phyloP scores from a whole-genome alignment of 2,329 filamentous ascomycete genomes.

The Aspergillus pseudoglaucus region DNA sequence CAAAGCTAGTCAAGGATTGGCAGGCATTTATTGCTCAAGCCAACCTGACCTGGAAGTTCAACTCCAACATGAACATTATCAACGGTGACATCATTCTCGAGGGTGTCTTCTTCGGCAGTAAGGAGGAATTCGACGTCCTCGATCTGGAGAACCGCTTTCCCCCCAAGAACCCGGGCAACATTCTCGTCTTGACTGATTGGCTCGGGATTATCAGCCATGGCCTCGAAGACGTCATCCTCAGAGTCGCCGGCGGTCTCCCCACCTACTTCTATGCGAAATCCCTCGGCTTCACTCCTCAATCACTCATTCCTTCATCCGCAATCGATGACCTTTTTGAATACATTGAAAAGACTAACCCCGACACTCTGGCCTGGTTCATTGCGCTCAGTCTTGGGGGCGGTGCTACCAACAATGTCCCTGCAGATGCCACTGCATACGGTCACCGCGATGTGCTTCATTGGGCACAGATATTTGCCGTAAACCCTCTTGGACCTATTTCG shows the following conservation, averaged over 20 bases:
- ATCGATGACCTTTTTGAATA: slow-evolving; percentile 50
- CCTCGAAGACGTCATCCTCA: slow-evolving; percentile 19
- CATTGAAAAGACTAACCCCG: slow-evolving; percentile 44
- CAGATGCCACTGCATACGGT: slow-evolving; percentile 54
- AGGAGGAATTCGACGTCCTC: slow-evolving; percentile 47
- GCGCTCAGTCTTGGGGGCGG: slow-evolving; percentile 59
- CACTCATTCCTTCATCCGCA: slow-evolving; percentile 41
- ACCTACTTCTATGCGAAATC: slow-evolving; percentile 54
- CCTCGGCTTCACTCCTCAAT: slow-evolving; percentile 46
- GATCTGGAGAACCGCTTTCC: slow-evolving; percentile 22
- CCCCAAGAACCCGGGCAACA: slow-evolving; percentile 9
- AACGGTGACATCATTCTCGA: slow-evolving; percentile 51
- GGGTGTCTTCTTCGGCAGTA: slow-evolving; percentile 56
- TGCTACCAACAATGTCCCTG: slow-evolving; percentile 51
- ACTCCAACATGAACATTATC: slow-evolving; percentile 50
- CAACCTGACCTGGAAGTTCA: slow-evolving; percentile 52
- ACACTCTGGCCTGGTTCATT: slow-evolving; percentile 53
- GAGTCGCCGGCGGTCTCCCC: slow-evolving; percentile 33
- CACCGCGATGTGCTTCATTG: slow-evolving; percentile 60
- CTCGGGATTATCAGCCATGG: slow-evolving; percentile 19
- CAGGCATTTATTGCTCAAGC: slow-evolving; percentile 51
- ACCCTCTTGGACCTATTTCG: slow-evolving; percentile 39
- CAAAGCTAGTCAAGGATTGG: slow-evolving; percentile 51
- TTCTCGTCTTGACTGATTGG: slow-evolving; percentile 23
- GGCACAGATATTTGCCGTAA: slow-evolving; percentile 56